Conservation (phyloP, 192 early-diverging fungal genomes). For the Geranomyces michiganensis region DNA sequence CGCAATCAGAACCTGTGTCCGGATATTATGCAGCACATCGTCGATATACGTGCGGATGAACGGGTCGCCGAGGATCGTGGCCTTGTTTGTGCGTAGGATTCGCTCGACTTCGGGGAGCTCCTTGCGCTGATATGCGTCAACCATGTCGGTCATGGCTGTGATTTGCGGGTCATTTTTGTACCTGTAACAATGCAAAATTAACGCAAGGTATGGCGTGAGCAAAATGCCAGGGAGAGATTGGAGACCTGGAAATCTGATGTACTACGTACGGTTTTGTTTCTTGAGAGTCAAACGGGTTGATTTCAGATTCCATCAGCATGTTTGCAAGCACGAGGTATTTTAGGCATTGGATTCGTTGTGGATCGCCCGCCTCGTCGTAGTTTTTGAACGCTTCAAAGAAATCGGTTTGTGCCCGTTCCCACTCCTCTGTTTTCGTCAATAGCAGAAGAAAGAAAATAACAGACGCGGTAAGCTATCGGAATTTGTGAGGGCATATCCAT, state of each 20-base stretch:
- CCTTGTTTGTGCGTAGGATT: conserved; percentile 72
- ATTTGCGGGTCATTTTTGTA: conserved; percentile 93
- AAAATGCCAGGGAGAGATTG: not conserved
- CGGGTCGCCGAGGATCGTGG: conserved; percentile 82
- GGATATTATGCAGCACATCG: conserved; percentile 90
- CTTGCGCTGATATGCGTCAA: conserved; percentile 86
- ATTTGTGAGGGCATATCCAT: not conserved
- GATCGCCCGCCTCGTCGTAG: conserved; percentile 95
- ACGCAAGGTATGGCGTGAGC: not conserved
- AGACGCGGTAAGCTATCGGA: not conserved
- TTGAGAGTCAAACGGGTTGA: conserved; percentile 96
- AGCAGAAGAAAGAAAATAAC: not conserved
- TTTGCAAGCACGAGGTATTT: conserved; percentile 96
- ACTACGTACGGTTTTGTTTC: conserved; percentile 87
- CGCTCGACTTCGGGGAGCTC: conserved; percentile 89
- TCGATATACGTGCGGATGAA: conserved; percentile 91
- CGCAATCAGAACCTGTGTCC: conserved; percentile 84
- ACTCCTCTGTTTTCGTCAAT: conserved; percentile 60
- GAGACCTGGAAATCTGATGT: too few species aligned
- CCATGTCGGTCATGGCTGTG: conserved; percentile 89
- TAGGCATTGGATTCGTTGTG: conserved; percentile 87
- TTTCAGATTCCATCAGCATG: conserved; percentile 93
- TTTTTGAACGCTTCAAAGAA: conserved; percentile 98
- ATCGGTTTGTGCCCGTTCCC: conserved; percentile 89
- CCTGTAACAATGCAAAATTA: conserved; percentile 43